Conservation (phyloP, 2,329 filamentous ascomycete genomes). For the Claviceps lovelessii region DNA sequence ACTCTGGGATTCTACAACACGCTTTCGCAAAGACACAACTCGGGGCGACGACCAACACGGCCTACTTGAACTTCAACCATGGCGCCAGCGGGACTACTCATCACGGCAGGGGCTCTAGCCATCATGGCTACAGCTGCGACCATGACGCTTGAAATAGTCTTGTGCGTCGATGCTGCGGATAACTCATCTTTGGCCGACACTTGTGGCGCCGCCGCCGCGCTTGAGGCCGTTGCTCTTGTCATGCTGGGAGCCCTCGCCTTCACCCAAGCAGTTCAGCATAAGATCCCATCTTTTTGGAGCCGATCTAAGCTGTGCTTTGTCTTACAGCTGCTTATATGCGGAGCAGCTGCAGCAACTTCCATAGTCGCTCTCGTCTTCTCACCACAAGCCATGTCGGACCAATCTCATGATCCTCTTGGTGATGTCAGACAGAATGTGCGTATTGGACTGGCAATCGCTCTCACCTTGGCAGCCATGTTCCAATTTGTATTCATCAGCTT, state of each 20-base stretch:
- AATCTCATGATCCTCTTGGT: background rate
- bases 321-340: constrained; percentile 24
- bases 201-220: constrained; percentile 14
- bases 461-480: constrained; percentile 30
- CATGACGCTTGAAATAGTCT: constrained; percentile 10
- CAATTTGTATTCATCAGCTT: constrained; percentile 36
- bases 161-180: constrained; percentile 4
- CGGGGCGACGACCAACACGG: background rate
- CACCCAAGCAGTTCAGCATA: constrained; percentile 13
- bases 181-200: constrained; percentile 5
- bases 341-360: constrained; percentile 31
- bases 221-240: constrained; percentile 16
- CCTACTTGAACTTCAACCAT: constrained; percentile 4
- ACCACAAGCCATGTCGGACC: constrained; percentile 13
- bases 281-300: constrained; percentile 12
- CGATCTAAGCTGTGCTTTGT: constrained; percentile 14
- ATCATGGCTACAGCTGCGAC: constrained; percentile 8
- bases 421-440: constrained; percentile 21
- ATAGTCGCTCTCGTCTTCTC: constrained; percentile 28
- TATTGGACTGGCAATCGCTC: constrained; percentile 28
- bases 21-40: background rate
- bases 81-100: constrained; percentile 4
- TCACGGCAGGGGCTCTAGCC: constrained; percentile 7
- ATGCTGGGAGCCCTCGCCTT: constrained; percentile 20
- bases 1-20: too few relatives aligned